Conservation (phyloP, 441 rosid genomes). For the Dalechampia spathulata region DNA sequence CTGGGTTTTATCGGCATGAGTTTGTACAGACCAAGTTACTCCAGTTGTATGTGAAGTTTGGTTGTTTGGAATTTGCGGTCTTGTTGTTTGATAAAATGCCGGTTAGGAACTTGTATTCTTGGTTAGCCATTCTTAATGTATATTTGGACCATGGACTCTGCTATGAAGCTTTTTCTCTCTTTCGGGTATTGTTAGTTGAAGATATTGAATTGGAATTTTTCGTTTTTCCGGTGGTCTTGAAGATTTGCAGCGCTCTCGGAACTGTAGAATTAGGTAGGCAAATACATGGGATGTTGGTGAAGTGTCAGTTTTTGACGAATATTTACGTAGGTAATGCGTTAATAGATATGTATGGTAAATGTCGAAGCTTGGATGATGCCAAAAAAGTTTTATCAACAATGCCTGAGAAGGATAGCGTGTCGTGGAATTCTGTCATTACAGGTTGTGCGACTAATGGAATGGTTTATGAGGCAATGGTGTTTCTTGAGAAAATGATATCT, state of each 20-base stretch:
- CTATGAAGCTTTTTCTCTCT: slow-evolving; percentile 24
- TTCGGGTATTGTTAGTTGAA: slow-evolving; percentile 22
- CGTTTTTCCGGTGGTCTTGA: slow-evolving; percentile 39
- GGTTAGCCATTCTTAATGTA: slow-evolving; percentile 32
- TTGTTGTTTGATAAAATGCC: slow-evolving; percentile 43
- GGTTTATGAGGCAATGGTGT: slow-evolving; percentile 42
- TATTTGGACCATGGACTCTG: slow-evolving; percentile 30
- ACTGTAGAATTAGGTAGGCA: slow-evolving; percentile 37
- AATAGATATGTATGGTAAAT: slow-evolving; percentile 54
- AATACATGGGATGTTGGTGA: slow-evolving; percentile 40
- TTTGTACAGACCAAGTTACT: slow-evolving; percentile 48
- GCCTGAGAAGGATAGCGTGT: slow-evolving; percentile 35
- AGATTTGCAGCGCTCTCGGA: slow-evolving; percentile 36
- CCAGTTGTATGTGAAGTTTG: slow-evolving; percentile 31
- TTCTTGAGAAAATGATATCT: slow-evolving; percentile 30
- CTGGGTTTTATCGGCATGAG: slow-evolving; percentile 34
- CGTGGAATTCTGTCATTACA: slow-evolving; percentile 49
- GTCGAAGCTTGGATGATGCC: slow-evolving; percentile 47
- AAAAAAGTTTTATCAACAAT: slow-evolving; percentile 29
- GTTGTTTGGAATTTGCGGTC: slow-evolving; percentile 30
- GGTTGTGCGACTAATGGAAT: slow-evolving; percentile 47
- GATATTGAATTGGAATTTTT: slow-evolving; percentile 36
- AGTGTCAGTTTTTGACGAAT: slow-evolving; percentile 29
- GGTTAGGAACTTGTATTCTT: slow-evolving; percentile 35
- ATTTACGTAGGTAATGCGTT: slow-evolving; percentile 46